Conservation (phyloP, 768 basidiomycete species). For the Leccinum obscurum region DNA sequence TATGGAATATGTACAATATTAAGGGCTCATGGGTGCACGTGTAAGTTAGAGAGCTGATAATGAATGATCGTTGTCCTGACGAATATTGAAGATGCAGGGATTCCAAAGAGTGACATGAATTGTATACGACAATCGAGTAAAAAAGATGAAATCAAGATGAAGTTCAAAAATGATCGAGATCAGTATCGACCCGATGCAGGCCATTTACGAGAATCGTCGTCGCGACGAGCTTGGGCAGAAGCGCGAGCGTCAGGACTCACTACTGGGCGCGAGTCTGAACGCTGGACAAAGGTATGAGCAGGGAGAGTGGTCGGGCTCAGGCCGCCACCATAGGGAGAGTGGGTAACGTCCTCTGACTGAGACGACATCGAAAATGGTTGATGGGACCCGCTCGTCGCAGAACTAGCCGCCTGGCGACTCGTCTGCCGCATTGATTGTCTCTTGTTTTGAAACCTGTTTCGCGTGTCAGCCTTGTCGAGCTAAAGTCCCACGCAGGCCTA, state of each 20-base stretch:
- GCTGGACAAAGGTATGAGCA: slow-evolving; percentile 40
- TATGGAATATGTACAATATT: slow-evolving; percentile 37
- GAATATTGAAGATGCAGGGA: slow-evolving; percentile 34
- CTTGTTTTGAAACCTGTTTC: slow-evolving; percentile 82
- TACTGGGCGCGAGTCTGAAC: slow-evolving; percentile 41
- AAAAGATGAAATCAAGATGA: slow-evolving; percentile 37
- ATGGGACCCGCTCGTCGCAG: slow-evolving; percentile 44
- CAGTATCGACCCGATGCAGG: slow-evolving; percentile 44
- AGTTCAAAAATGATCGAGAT: slow-evolving; percentile 33
- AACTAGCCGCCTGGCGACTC: slow-evolving; percentile 58
- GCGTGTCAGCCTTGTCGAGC: slow-evolving; percentile 21
- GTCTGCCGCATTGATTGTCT: slow-evolving; percentile 81
- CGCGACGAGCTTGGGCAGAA: slow-evolving; percentile 43
- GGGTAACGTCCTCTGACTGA: slow-evolving; percentile 35
- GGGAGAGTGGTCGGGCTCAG: slow-evolving; percentile 32
- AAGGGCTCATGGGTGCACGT: slow-evolving; percentile 32
- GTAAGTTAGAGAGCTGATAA: slow-evolving; percentile 36
- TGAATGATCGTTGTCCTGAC: slow-evolving; percentile 39
- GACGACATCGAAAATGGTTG: slow-evolving; percentile 48
- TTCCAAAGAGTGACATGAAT: slow-evolving; percentile 36
- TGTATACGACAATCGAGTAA: slow-evolving; percentile 34
- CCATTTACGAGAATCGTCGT: slow-evolving; percentile 52
- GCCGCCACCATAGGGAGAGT: slow-evolving; percentile 36
- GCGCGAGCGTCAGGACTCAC: slow-evolving; percentile 31
- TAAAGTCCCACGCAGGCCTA: slow-evolving; percentile 34